phyloP scores from a whole-genome alignment of 2,329 filamentous ascomycete genomes.

The Talaromyces sp. region DNA sequence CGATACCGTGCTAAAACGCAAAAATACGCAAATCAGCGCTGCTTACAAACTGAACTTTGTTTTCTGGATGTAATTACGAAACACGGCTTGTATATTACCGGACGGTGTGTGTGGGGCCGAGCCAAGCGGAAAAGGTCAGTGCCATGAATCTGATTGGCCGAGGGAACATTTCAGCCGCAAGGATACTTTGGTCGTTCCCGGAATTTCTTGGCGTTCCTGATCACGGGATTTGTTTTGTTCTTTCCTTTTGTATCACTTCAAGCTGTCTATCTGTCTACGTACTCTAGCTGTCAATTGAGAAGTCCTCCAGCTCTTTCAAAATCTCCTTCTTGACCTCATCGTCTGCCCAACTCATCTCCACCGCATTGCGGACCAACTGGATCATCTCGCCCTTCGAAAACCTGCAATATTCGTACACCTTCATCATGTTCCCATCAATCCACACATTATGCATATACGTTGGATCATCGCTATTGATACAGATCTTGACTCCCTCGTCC shows the following conservation, averaged over 20 bases:
- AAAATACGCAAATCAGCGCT: not conserved
- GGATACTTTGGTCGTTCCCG: conserved; percentile 7
- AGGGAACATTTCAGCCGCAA: not conserved
- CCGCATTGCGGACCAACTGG: conserved; percentile 41
- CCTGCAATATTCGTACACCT: conserved; percentile 43
- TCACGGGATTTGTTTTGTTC: conserved; percentile 3
- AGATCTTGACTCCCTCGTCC: conserved; percentile 48
- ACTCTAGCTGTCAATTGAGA: too few species aligned
- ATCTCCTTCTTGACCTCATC: conserved; percentile 36
- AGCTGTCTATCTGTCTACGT: not conserved
- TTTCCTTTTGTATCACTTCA: not conserved
- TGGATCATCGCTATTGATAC: conserved; percentile 52
- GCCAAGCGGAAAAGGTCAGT: not conserved
- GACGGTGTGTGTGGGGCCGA: not conserved
- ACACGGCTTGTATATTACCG: not conserved
- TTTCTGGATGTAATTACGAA: not conserved
- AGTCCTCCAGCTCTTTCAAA: not conserved
- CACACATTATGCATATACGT: conserved; percentile 53
- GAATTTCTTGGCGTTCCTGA: not conserved
- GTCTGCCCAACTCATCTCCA: conserved; percentile 51
- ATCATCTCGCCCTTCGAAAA: conserved; percentile 48
- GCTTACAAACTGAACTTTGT: not conserved
- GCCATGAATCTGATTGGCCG: not conserved
- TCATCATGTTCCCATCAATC: conserved; percentile 50
- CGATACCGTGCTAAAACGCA: not conserved